Percentiles rank a stretch among this genome's conserved stretches.
These are phyloP conservation scores for Trypanosoma cruzi DNA, from an alignment of 208 protist genomes.

Conservation along the genomic window DNA sequence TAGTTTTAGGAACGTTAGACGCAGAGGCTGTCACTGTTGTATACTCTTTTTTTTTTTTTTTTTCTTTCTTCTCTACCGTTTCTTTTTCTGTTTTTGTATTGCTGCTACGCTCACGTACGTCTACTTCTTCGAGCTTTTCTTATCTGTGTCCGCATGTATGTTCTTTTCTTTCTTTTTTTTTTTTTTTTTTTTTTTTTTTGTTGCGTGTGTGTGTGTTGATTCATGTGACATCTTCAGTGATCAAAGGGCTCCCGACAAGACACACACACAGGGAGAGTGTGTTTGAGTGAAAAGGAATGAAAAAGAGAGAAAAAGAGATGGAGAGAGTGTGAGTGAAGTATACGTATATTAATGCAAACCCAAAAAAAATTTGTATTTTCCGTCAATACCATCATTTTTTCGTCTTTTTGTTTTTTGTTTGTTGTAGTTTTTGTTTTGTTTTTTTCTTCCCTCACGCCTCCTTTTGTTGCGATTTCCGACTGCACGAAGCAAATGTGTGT, in stretches of 20 bases:
- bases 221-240: not conserved
- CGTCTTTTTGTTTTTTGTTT: not conserved
- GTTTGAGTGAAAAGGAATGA: too few species aligned
- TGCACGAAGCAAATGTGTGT: not conserved
- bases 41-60: not conserved
- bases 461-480: not conserved
- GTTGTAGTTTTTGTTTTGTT: not conserved
- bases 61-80: not conserved
- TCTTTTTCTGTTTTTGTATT: not conserved
- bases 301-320: not conserved
- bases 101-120: not conserved
- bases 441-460: too few species aligned
- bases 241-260: too few species aligned
- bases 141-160: not conserved
- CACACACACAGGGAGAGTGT: too few species aligned
- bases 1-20: too few species aligned
- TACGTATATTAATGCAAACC: conserved; percentile 2
- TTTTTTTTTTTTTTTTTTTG: not conserved
- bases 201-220: not conserved
- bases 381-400: not conserved
- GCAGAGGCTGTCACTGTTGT: too few species aligned
- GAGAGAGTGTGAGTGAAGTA: not conserved
- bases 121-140: not conserved
- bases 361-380: conserved; percentile 1
- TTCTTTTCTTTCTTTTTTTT: too few species aligned